Base-by-base conservation (phyloP, 768 basidiomycete species). In the Tubosaeta sp. region DNA sequence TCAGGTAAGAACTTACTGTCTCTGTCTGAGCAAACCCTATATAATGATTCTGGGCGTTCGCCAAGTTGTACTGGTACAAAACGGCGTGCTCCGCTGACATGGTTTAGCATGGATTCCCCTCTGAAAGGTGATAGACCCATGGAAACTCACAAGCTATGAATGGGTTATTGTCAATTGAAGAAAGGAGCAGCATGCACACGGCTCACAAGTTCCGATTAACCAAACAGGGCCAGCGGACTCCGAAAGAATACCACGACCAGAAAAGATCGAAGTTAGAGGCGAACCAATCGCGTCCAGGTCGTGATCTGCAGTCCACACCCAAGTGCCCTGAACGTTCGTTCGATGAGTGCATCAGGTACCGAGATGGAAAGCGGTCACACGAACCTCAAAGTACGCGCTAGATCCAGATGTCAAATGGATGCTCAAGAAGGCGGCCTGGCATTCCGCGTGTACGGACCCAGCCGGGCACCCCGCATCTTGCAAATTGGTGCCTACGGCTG, bases 301-400 rank as follows among this genome's bases (percentile, higher is more conserved):
- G 57, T 92, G 89, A 57, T 92, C 90, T 12, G 88, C 86, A 5
- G 79, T 69, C 89, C 89, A 91, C 2, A 87, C 76, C 89, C 87
- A 90, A 13, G 81, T 76, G 3, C 83, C 85, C 83, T 86, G 48
- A 24, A 27, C 19, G 18, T 22, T 29, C 13, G 25, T 39, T 34
- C 19, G 30, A 31, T 56, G 13, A 54, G 21, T 48, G 6, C 4
- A 35, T 7, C 8, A 5, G 0, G 4, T 8, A 36, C n/a, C 0
- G 12, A 18, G 14, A 16, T 40, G 27, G 0, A 4, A 9, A 29
- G 30, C n/a, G 11, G 44, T 8, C 12, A 6, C 14, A 45, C 49
- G 18, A 5, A 83, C 86, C 74, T 88, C 86, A 24, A 87, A 69
- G 63, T 84, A 84, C 12, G 77, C 83, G 19, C 73, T 77, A 0